These are phyloP conservation scores for Ceriops zippeliana DNA, from an alignment of 345 rosid species.

Conservation along the genomic window DNA sequence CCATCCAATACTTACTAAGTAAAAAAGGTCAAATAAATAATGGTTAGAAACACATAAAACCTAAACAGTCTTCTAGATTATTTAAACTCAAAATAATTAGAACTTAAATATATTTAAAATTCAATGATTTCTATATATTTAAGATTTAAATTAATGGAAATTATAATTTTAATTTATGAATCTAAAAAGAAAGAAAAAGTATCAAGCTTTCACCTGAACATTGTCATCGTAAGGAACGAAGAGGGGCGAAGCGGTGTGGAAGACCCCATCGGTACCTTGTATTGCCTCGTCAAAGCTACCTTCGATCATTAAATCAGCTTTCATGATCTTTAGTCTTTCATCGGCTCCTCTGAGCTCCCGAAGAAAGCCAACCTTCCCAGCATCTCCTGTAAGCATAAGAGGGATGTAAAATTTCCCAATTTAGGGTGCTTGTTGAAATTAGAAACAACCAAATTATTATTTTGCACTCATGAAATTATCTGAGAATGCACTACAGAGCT, in stretches of 20 bases:
- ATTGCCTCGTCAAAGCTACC: conserved; percentile 74
- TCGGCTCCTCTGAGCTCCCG: conserved; percentile 56
- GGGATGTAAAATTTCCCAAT: neutral
- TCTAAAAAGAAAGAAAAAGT: neutral
- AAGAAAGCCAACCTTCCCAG: conserved; percentile 51
- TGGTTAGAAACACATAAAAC: no score
- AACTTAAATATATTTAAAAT: no score
- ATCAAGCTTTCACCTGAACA: conserved; percentile 36
- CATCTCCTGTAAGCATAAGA: conserved; percentile 35
- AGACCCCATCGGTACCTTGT: conserved; percentile 74
- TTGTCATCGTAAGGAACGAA: conserved; percentile 57
- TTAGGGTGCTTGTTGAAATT: neutral
- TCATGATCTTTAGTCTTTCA: conserved; percentile 53
- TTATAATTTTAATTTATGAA: no score
- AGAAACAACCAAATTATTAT: no score
- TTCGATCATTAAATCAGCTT: conserved; percentile 62
- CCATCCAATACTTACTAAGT: no score
- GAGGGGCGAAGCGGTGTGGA: conserved; percentile 85
- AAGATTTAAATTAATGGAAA: no score
- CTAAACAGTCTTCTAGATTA: no score
- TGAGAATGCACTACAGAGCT: no score
- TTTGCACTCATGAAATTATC: no score
- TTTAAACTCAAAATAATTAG: no score
- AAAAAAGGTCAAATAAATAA: no score
- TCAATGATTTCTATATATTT: no score